These are phyloP conservation scores for Candida lessepsii DNA, from an alignment of 805 yeast species.

Conservation along the genomic window DNA sequence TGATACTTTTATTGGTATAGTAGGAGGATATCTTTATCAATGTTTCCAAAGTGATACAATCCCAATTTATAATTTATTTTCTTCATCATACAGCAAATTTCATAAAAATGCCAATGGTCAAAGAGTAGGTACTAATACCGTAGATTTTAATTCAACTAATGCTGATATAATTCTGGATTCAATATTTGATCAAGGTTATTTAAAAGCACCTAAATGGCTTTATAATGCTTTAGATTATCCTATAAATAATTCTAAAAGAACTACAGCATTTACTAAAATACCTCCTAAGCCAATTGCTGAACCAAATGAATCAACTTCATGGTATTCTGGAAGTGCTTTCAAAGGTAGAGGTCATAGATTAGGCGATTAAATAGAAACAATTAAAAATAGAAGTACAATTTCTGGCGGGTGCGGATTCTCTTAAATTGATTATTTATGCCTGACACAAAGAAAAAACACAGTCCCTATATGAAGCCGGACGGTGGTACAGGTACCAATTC, in stretches of 20 bases:
- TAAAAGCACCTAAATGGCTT: constrained; percentile 52
- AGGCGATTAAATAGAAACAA: constrained; percentile 18
- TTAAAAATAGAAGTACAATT: neutral
- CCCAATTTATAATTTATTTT: constrained; percentile 39
- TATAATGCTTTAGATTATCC: constrained; percentile 34
- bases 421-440: neutral
- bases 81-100: constrained; percentile 25
- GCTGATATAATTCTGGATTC: constrained; percentile 34
- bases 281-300: constrained; percentile 1
- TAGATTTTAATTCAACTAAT: constrained; percentile 7
- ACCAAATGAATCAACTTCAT: neutral
- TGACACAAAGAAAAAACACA: constrained; percentile 6
- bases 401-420: constrained; percentile 2
- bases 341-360: constrained; percentile 37
- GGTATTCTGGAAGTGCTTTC: constrained; percentile 19
- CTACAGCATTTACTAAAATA: constrained; percentile 25
- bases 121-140: constrained; percentile 31
- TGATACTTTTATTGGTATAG: constrained; percentile 49
- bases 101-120: constrained; percentile 16
- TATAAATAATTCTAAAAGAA: constrained; percentile 21
- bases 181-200: constrained; percentile 51
- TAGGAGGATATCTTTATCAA: constrained; percentile 57
- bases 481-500: constrained; percentile 4
- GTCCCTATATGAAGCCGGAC: constrained; percentile 4
- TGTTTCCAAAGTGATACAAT: constrained; percentile 59